Evolutionary conservation across 108 stramenopile species (phyloP).

Genomic region (Conticribra guillardii): DNA sequence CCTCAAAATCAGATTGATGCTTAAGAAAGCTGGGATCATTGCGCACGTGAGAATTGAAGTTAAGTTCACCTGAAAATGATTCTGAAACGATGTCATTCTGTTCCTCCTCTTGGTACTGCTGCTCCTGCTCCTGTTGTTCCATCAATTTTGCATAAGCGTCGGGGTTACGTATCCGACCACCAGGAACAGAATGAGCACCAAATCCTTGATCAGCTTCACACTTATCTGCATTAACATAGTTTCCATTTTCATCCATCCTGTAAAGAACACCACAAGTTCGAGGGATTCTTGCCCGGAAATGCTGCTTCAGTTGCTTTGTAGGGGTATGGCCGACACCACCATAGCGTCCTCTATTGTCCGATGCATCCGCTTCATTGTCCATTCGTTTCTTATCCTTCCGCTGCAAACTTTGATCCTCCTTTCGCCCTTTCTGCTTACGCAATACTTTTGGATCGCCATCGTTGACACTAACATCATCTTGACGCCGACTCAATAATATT

Average conservation of each 20-base stretch:
- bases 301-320: constrained; percentile 11
- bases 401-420: constrained; percentile 19
- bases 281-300: constrained; percentile 39
- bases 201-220: constrained; percentile 87
- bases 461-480: not conserved
- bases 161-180: constrained; percentile 74
- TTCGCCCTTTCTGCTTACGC: constrained; percentile 36
- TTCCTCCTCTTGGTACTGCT: constrained; percentile 6
- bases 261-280: constrained; percentile 85
- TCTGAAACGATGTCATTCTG: not conserved
- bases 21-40: constrained; percentile 42
- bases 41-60: constrained; percentile 7
- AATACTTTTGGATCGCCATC: constrained; percentile 1
- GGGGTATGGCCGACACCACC: constrained; percentile 6
- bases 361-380: not conserved
- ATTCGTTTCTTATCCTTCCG: constrained; percentile 11
- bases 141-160: constrained; percentile 56
- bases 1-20: constrained; percentile 51
- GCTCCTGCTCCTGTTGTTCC: constrained; percentile 15
- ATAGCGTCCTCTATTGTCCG: constrained; percentile 8
- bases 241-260: constrained; percentile 67
- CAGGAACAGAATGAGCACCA: constrained; percentile 84
- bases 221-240: constrained; percentile 69
- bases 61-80: not conserved
- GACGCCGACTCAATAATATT: not conserved